These are phyloP conservation scores for Chloropicon primus DNA, from an alignment of 139 green algal genomes.

Conservation along the genomic window DNA sequence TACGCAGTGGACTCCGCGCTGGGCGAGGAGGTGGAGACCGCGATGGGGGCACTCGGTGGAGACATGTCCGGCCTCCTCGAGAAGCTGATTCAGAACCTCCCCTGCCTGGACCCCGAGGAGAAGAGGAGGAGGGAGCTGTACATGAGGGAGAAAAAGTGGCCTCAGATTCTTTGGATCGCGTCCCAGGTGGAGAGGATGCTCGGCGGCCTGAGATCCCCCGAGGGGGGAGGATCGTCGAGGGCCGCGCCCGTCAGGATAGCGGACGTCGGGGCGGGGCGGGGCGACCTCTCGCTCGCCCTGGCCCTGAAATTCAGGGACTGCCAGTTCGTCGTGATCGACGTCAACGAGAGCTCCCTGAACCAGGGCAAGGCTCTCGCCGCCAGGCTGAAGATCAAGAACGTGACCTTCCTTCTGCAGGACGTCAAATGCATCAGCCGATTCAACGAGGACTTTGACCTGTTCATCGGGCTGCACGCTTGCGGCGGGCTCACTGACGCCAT, in stretches of 20 bases:
- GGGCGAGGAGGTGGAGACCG: too few species aligned
- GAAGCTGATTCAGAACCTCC: neutral
- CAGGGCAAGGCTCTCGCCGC: neutral
- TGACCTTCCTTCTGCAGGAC: neutral
- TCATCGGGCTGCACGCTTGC: neutral
- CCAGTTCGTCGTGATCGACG: neutral
- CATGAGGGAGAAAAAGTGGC: neutral
- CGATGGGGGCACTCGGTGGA: too few species aligned
- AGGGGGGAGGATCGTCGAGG: neutral
- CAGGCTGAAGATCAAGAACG: neutral
- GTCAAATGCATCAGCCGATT: neutral
- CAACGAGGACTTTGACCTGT: neutral
- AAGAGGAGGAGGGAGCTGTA: neutral
- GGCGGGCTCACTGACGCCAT: neutral
- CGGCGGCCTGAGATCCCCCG: too few species aligned
- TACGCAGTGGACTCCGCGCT: neutral
- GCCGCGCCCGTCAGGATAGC: neutral
- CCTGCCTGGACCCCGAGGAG: neutral
- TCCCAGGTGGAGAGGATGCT: neutral
- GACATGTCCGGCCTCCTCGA: neutral
- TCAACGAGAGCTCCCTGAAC: neutral
- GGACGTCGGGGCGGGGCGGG: neutral
- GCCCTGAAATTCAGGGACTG: neutral
- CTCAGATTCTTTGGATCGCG: neutral
- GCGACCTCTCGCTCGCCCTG: neutral